Evolutionary conservation across 2,329 filamentous ascomycete species (phyloP), one percentile per base, ranked within the genome.

Genomic region (Exophiala calicioides): DNA sequence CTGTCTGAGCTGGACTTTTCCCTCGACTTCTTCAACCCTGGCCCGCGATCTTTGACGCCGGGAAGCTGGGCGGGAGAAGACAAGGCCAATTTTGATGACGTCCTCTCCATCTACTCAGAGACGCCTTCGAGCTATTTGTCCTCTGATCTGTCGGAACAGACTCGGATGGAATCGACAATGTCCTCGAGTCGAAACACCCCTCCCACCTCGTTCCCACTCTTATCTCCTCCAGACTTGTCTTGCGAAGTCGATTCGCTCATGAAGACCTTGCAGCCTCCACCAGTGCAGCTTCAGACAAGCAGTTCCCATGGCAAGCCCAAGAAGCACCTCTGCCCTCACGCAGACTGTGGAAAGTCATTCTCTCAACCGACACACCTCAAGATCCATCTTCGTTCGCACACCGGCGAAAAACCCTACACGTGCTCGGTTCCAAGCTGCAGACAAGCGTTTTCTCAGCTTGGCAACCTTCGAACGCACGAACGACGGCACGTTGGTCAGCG

Each of bases 291-390:
- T 29, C 56, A 68, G 54, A 49, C 34, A 3, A 27, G 24, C 30
- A 58, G 40, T 41, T 52, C 45, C 51, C 44, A 29, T 43, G 42
- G 44, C 64, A 66, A 41, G 53, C 65, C 15, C 63, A 67, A 27
- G 38, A 93, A 82, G 60, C 90, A 91, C 65, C 71, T 79, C 13
- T 98, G 93, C 68, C 78, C 77, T 15, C 76, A 89, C 29, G 78
- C 82, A 5, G 80, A 80, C 30, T 97, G 91, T 67, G 75, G 77
- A 58, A 94, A 93, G 73, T 82, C 79, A 52, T 97, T 96, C 67
- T 82, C 81, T 50, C 91, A 97, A 64, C 95, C 91, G 70, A 95
- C 90, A 1, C 91, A 97, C 60, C 77, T 96, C 8, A 86, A 93
- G 52, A 96, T 94, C 37, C 93, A 98, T 66, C 83, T 81, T 34